phyloP scores from a whole-genome alignment of 139 green algal genomes.

The Auxenochlorella protothecoides region DNA sequence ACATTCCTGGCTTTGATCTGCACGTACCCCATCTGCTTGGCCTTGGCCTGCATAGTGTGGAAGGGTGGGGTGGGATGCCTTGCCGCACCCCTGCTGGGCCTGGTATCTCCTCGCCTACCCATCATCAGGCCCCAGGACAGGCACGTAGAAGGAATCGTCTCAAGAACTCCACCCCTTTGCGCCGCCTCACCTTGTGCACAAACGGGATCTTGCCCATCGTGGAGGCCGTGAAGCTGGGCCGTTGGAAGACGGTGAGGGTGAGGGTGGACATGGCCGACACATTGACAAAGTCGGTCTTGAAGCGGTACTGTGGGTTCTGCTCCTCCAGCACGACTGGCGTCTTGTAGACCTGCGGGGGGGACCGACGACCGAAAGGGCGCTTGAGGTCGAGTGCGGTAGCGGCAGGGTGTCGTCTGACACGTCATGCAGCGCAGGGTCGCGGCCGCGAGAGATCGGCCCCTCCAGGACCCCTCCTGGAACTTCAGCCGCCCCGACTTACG shows the following conservation, averaged over 20 bases:
- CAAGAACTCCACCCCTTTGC: too few relatives aligned
- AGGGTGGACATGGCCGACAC: conserved; percentile 14
- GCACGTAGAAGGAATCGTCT: too few relatives aligned
- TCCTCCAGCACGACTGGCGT: conserved; percentile 10
- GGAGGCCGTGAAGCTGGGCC: conserved; percentile 9
- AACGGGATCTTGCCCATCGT: conserved; percentile 21
- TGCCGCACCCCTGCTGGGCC: neutral
- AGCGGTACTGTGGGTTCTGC: conserved; percentile 14
- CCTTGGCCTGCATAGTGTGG: neutral
- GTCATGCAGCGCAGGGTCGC: too few relatives aligned
- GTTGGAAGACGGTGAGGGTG: conserved; percentile 6
- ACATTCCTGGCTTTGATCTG: conserved; percentile 9
- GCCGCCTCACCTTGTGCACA: conserved; percentile 10
- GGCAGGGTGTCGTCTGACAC: too few relatives aligned
- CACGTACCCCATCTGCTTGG: conserved; percentile 14
- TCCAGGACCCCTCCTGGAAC: neutral
- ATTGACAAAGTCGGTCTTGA: conserved; percentile 31
- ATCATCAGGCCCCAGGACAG: too few relatives aligned
- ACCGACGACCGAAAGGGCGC: too few relatives aligned
- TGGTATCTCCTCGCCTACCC: too few relatives aligned
- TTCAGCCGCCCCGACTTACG: neutral
- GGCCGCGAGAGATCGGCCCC: too few relatives aligned
- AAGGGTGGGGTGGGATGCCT: neutral
- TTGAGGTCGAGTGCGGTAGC: too few relatives aligned
- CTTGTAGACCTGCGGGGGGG: neutral